These are phyloP conservation scores for Podospora sp. DNA, from an alignment of 495 filamentous ascomycete genomes.

Conservation along the genomic window DNA sequence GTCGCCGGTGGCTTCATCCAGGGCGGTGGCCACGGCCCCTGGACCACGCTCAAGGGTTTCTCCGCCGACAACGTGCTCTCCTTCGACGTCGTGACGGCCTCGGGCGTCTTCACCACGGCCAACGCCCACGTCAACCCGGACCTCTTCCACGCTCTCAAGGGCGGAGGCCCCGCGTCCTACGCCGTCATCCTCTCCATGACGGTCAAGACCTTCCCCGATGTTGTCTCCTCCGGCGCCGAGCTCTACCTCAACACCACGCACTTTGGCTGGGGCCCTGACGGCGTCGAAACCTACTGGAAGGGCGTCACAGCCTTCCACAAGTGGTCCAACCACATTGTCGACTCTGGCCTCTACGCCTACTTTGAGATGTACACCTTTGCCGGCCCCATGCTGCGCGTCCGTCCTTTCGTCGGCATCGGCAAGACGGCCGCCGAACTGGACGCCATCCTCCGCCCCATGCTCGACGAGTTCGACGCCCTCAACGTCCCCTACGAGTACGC, in stretches of 20 bases:
- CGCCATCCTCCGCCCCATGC: slow-evolving; percentile 39
- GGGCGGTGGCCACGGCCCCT: slow-evolving; percentile 65
- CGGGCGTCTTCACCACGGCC: slow-evolving; percentile 54
- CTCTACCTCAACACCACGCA: slow-evolving; percentile 37
- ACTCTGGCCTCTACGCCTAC: slow-evolving; percentile 49
- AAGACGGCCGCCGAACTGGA: slow-evolving; percentile 36
- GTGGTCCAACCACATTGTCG: slow-evolving; percentile 44
- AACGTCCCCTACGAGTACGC: slow-evolving; percentile 29
- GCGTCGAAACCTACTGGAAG: slow-evolving; percentile 45
- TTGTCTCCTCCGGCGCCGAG: slow-evolving; percentile 33
- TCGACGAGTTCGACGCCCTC: slow-evolving; percentile 36
- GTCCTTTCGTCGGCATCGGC: slow-evolving; percentile 42
- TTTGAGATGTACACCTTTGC: slow-evolving; percentile 35
- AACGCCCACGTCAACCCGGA: slow-evolving; percentile 53
- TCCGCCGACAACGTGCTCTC: slow-evolving; percentile 59
- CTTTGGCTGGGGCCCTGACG: slow-evolving; percentile 28
- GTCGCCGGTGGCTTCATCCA: slow-evolving; percentile 55
- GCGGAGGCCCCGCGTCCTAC: slow-evolving; percentile 56
- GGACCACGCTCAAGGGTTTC: slow-evolving; percentile 59
- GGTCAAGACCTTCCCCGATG: slow-evolving; percentile 47
- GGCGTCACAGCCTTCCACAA: slow-evolving; percentile 49
- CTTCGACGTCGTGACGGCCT: slow-evolving; percentile 57
- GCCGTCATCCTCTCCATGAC: slow-evolving; percentile 57
- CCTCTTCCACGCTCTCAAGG: slow-evolving; percentile 62
- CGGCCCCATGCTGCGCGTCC: slow-evolving; percentile 22